Evolutionary conservation across 495 filamentous ascomycete genomes (phyloP), one percentile per base, ranked within the genome.

Genomic region (Oidiodendron maius): DNA sequence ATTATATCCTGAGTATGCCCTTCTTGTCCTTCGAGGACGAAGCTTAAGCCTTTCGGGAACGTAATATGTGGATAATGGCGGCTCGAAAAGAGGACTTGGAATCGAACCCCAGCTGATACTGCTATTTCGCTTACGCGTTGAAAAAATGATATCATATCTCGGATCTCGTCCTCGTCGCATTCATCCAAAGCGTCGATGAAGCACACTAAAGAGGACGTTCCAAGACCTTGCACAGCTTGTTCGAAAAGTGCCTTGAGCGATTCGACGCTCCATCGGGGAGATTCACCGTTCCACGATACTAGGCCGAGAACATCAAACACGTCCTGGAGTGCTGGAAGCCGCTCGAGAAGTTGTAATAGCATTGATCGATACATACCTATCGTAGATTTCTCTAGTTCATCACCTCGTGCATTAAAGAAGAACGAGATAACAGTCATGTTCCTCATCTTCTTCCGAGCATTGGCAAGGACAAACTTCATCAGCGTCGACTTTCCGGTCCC

Each of bases 281-380:
- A 38, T 30, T 42, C 8, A 21, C n/a, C 8, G 28, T 8, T 32
- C n/a, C 8, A n/a, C 13, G 10, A 6, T n/a, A 11, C 23, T 8
- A 32, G 15, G 15, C 26, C 44, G 2, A 58, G 46, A 4, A 46
- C 25, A 21, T 61, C 50, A 44, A 65, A 60, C 3, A 57, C 52
- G 25, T n/a, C 5, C 18, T 61, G 54, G 17, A 65, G 52, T 5
- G 51, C 17, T 2, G 66, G 61, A n/a, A 64, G 17, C 9, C 20
- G 18, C 22, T 52, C 43, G 2, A 69, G 51, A 0, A 71, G 48
- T 25, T 72, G 65, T 3, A 62, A 28, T 17, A 72, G 48, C 1
- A 81, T 48, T 0, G 77, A 77, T 34, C 76, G 75, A 50, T 80
- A 81, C 71, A 81, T 76, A 3, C 79, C 77, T 1, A 43, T 4